Conservation (phyloP, 305 asterid species). For the Plantago coronopus region DNA sequence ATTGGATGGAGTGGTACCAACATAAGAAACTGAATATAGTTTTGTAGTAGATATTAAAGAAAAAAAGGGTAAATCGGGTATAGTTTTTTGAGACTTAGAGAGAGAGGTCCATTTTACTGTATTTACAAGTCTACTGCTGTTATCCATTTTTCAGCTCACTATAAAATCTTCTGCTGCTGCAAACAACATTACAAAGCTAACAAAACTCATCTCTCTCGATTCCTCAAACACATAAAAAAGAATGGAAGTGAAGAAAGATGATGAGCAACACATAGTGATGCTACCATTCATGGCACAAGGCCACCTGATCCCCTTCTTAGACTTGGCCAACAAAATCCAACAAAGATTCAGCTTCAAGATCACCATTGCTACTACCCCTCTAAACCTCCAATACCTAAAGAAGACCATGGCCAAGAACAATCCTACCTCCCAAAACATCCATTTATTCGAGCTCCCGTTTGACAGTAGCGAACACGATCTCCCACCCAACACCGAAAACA, state of each 20-base stretch:
- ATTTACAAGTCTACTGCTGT: no score
- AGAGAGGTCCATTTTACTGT: no score
- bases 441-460: constrained; percentile 50
- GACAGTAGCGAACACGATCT: constrained; percentile 46
- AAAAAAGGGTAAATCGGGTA: no score
- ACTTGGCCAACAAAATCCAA: constrained; percentile 50
- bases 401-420: constrained; percentile 33
- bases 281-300: constrained; percentile 83
- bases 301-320: constrained; percentile 78
- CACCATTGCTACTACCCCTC: constrained; percentile 71
- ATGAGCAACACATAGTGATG: constrained; percentile 70
- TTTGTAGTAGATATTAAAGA: no score
- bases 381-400: constrained; percentile 48
- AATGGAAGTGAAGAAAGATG: constrained; percentile 20
- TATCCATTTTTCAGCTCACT: no score
- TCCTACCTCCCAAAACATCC: constrained; percentile 28
- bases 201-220: no score
- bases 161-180: no score
- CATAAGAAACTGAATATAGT: no score
- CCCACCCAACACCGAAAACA: constrained; percentile 72
- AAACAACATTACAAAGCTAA: no score
- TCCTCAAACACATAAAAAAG: not conserved
- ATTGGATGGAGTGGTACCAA: no score
- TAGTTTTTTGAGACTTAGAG: no score
- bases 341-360: constrained; percentile 38